A percentile compares a stretch with the other conserved stretches of the same genome.
These are phyloP conservation scores for Colletotrichum lentis DNA, from an alignment of 2,329 filamentous ascomycete genomes.

Conservation along the genomic window DNA sequence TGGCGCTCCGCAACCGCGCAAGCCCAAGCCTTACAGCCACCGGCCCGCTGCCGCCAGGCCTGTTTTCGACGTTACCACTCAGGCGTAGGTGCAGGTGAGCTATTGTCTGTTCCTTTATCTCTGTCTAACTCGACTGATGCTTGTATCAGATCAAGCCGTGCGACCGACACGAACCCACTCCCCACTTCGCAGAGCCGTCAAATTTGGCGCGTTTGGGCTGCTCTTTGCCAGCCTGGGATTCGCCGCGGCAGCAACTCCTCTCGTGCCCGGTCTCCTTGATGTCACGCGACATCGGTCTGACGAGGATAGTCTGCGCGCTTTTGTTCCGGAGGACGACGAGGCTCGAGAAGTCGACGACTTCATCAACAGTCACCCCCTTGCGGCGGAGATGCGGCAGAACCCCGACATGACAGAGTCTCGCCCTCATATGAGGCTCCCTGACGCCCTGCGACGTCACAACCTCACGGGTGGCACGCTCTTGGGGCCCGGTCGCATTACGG, in stretches of 20 bases:
- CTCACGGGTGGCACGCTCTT: conserved; percentile 83
- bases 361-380: conserved; percentile 80
- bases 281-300: conserved; percentile 54
- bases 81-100: conserved; percentile 16
- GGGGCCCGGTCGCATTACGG: conserved; percentile 77
- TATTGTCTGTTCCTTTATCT: background rate
- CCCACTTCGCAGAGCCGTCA: conserved; percentile 26
- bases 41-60: background rate
- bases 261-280: conserved; percentile 48
- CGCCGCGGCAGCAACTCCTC: conserved; percentile 64
- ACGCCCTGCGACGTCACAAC: conserved; percentile 72
- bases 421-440: conserved; percentile 87
- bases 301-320: conserved; percentile 76
- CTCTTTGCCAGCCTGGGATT: conserved; percentile 62
- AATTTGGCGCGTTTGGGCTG: conserved; percentile 42
- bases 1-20: background rate
- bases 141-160: background rate
- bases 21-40: background rate
- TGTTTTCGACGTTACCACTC: conserved; percentile 22
- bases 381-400: conserved; percentile 71
- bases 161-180: conserved; percentile 3
- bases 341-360: conserved; percentile 71
- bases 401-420: conserved; percentile 77
- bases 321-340: conserved; percentile 64
- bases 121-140: background rate